phyloP scores from a whole-genome alignment of 2,329 filamentous ascomycete species.

The Tricladium varicosporioides region DNA sequence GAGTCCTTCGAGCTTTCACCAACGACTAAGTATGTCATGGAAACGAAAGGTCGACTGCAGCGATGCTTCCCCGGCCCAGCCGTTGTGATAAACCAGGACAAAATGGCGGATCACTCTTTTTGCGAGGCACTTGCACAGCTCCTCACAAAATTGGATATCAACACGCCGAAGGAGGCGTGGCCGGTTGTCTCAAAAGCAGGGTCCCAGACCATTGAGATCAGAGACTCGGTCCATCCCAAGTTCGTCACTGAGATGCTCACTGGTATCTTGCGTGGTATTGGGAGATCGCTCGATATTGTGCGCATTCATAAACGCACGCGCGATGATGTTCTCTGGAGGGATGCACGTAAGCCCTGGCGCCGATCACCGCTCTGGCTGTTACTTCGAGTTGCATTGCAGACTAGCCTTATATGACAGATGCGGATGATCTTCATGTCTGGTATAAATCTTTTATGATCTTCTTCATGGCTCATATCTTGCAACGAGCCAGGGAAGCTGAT shows the following conservation, averaged over 20 bases:
- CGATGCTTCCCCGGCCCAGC: slow-evolving; percentile 45
- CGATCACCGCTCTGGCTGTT: slow-evolving; percentile 55
- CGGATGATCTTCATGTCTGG: not conserved
- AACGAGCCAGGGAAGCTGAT: slow-evolving; percentile 13
- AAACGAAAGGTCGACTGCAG: slow-evolving; percentile 37
- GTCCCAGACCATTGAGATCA: slow-evolving; percentile 36
- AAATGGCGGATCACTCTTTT: slow-evolving; percentile 22
- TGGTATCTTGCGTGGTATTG: slow-evolving; percentile 41
- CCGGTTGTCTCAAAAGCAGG: not conserved
- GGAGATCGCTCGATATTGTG: slow-evolving; percentile 22
- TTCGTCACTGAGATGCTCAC: slow-evolving; percentile 52
- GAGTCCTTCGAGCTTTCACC: slow-evolving; percentile 49
- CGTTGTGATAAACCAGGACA: slow-evolving; percentile 30
- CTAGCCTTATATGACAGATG: not conserved
- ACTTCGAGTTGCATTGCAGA: slow-evolving; percentile 50
- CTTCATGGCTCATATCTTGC: slow-evolving; percentile 41
- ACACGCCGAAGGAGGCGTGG: not conserved
- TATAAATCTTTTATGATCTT: slow-evolving; percentile 54
- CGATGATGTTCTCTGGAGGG: slow-evolving; percentile 50
- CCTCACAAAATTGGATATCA: slow-evolving; percentile 9
- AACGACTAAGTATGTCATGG: slow-evolving; percentile 37
- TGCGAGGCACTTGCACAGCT: slow-evolving; percentile 7
- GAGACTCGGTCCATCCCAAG: slow-evolving; percentile 48
- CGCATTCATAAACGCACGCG: slow-evolving; percentile 51
- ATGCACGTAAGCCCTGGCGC: slow-evolving; percentile 43